Conservation (phyloP, 2,329 filamentous ascomycete genomes). For the Sclerotinia glacialis region DNA sequence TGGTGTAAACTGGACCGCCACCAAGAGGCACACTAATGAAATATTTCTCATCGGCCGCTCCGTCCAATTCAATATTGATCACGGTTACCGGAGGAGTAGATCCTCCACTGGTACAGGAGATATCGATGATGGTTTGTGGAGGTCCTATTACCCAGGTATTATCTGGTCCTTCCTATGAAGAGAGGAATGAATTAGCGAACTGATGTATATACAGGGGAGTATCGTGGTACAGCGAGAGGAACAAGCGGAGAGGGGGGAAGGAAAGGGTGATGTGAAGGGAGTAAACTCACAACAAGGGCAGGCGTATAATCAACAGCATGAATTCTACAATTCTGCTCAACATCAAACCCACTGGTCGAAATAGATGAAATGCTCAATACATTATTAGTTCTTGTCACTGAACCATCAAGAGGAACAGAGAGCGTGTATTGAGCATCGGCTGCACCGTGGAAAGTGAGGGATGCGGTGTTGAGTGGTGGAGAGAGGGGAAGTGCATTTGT, state of each 20-base stretch:
- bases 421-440: slow-evolving; percentile 31
- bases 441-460: slow-evolving; percentile 33
- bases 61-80: slow-evolving; percentile 34
- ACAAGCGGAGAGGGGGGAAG: too few species aligned
- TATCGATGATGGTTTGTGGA: slow-evolving; percentile 32
- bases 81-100: slow-evolving; percentile 9
- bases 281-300: slow-evolving; percentile 23
- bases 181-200: background rate
- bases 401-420: slow-evolving; percentile 30
- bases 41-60: slow-evolving; percentile 33
- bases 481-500: slow-evolving; percentile 26
- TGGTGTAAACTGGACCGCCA: slow-evolving; percentile 27
- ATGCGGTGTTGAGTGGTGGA: slow-evolving; percentile 8
- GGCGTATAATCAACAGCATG: slow-evolving; percentile 32
- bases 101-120: slow-evolving; percentile 26
- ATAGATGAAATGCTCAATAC: slow-evolving; percentile 23
- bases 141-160: slow-evolving; percentile 33
- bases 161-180: slow-evolving; percentile 20
- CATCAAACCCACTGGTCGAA: slow-evolving; percentile 25
- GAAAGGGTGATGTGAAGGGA: background rate
- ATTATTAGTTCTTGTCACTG: slow-evolving; percentile 24
- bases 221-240: rapidly evolving
- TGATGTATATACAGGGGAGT: too few species aligned
- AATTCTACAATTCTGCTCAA: slow-evolving; percentile 26
- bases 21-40: slow-evolving; percentile 31